Conservation (phyloP, 495 filamentous ascomycete genomes). For the Pseudomonodictys pantanalensis region DNA sequence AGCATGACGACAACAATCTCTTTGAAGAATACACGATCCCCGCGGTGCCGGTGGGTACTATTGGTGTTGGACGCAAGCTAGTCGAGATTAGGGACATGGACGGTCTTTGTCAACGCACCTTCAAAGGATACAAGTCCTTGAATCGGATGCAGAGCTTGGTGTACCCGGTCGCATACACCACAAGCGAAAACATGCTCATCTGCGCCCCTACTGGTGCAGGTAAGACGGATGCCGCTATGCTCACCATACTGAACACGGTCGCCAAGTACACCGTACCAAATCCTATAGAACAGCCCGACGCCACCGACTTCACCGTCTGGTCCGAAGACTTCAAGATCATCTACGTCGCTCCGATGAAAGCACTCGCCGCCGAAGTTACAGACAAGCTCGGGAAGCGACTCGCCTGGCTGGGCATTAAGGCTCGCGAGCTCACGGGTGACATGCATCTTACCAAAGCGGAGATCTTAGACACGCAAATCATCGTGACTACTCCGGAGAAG, state of each 20-base stretch:
- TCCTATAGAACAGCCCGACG: slow-evolving; percentile 68
- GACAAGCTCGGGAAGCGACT: slow-evolving; percentile 93
- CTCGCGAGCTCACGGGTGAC: slow-evolving; percentile 91
- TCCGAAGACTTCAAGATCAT: slow-evolving; percentile 95
- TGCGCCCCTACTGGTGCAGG: slow-evolving; percentile 97
- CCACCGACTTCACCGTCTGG: slow-evolving; percentile 71
- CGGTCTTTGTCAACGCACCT: slow-evolving; percentile 83
- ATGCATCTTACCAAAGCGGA: slow-evolving; percentile 98
- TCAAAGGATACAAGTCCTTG: slow-evolving; percentile 86
- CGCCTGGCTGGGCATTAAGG: slow-evolving; percentile 84
- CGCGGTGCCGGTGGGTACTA: slow-evolving; percentile 71
- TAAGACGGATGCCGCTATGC: slow-evolving; percentile 98
- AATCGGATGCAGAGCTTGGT: slow-evolving; percentile 98
- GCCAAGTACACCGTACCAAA: slow-evolving; percentile 78
- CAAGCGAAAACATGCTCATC: slow-evolving; percentile 97
- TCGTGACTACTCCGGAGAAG: slow-evolving; percentile 98
- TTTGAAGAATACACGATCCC: slow-evolving; percentile 90
- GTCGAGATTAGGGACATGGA: slow-evolving; percentile 80
- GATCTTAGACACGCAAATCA: slow-evolving; percentile 92
- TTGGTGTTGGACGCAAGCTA: slow-evolving; percentile 68
- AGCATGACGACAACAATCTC: slow-evolving; percentile 47
- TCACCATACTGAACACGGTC: slow-evolving; percentile 86
- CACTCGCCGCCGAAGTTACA: slow-evolving; percentile 91
- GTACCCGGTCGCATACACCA: slow-evolving; percentile 92
- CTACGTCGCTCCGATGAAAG: slow-evolving; percentile 98